Base-by-base conservation (phyloP, 441 rosid species). In the Bruguiera hainesii region DNA sequence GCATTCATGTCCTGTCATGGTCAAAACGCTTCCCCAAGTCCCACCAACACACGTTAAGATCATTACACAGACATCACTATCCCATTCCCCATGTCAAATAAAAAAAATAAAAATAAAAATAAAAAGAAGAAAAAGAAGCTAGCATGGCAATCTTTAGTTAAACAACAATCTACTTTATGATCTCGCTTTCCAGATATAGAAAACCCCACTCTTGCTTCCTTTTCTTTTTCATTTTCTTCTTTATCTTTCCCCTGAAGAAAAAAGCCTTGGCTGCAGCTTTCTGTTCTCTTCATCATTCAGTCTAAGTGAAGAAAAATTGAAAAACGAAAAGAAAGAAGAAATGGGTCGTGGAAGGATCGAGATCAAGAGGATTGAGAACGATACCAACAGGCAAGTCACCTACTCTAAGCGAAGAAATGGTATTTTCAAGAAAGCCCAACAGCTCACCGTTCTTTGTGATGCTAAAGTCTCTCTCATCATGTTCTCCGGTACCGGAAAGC, bases 261-360 rank as follows among this genome's bases (percentile, higher is more conserved):
- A 16, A n/a, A 42, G 26, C 62, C 25, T 18, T 26, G n/a, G 16
- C 58, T 53, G 48, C 48, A 42, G 48, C 18, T 42, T 5, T 3
- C 48, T 3, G 18, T 42, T 42, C 48, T 42, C 15, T 42, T 13
- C 48, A 42, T 13, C 48, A 11, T 13, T 42, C 48, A 1, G 5
- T 42, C 48, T 13, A 42, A 42, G 48, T 42, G 48, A 3, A 42
- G 48, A 42, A 42, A 42, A 2, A 13, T 13, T 42, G 48, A 42
- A 11, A 37, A 37, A 37, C 46, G 3, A 37, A 2, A 37, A 52
- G 35, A 26, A 59, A 53, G 21, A 19, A 42, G 39, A 46, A 3
- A 91, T 90, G 97, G 89, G 94, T 75, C 80, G 97, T 57, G 97
- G 97, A 53, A 89, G 87, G 93, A 87, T 90, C 76, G 89, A 86